Evolutionary conservation across 805 yeast genomes (phyloP).

Genomic region (Candida easanensis): DNA sequence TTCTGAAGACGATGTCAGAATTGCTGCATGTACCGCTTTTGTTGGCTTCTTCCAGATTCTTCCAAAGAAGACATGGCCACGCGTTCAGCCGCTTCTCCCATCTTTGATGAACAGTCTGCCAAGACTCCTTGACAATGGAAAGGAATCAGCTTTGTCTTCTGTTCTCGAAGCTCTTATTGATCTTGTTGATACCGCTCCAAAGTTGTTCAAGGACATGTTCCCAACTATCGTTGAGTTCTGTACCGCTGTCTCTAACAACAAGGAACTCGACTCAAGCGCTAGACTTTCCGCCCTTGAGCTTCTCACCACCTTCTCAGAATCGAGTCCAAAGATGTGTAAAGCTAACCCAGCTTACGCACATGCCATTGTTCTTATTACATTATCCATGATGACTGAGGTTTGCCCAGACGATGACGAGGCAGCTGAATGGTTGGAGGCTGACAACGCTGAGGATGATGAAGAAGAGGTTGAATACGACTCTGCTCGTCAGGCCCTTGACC

Average conservation of each 20-base stretch:
- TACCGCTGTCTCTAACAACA: conserved; percentile 77
- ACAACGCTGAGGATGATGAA: conserved; percentile 75
- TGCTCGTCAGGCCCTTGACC: conserved; percentile 92
- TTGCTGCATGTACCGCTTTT: conserved; percentile 90
- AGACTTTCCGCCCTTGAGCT: conserved; percentile 87
- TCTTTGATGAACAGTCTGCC: conserved; percentile 83
- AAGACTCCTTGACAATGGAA: conserved; percentile 72
- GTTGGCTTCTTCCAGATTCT: conserved; percentile 82
- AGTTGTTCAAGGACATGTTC: conserved; percentile 89
- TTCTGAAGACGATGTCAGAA: conserved; percentile 74
- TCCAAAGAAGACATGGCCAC: conserved; percentile 77
- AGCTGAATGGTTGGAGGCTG: conserved; percentile 80
- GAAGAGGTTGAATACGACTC: conserved; percentile 85
- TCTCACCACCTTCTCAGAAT: conserved; percentile 86
- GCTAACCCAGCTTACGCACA: conserved; percentile 68
- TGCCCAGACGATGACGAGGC: conserved; percentile 87
- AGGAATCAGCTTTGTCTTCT: conserved; percentile 76
- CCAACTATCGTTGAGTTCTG: conserved; percentile 84
- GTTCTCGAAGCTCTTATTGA: conserved; percentile 90
- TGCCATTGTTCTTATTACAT: conserved; percentile 66
- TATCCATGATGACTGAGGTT: conserved; percentile 89
- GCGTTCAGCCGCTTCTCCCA: conserved; percentile 77
- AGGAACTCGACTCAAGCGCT: conserved; percentile 73
- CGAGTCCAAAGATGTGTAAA: conserved; percentile 94
- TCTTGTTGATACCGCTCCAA: conserved; percentile 89